A percentile compares a stretch with the other conserved stretches of the same genome.
These are phyloP conservation scores for Allomyces macrogynus DNA, from an alignment of 192 early-diverging fungal species.

Conservation along the genomic window DNA sequence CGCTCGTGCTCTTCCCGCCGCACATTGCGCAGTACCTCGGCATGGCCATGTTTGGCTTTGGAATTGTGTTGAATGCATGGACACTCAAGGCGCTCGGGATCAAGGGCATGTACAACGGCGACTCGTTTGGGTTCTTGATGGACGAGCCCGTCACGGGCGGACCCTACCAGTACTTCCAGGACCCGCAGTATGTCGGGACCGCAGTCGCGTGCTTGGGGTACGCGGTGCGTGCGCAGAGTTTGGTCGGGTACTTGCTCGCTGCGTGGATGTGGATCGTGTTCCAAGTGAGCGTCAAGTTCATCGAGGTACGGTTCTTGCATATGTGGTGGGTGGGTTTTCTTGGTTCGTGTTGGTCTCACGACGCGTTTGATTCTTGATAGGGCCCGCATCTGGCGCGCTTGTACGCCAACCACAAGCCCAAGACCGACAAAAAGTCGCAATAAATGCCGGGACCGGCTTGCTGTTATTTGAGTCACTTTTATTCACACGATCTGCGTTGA, in stretches of 20 bases:
- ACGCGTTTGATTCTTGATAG: neutral
- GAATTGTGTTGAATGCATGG: slow-evolving; percentile 28
- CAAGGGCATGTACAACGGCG: slow-evolving; percentile 42
- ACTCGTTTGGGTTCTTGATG: slow-evolving; percentile 33
- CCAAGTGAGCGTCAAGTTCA: slow-evolving; percentile 25
- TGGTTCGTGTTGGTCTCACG: neutral
- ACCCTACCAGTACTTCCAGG: slow-evolving; percentile 26
- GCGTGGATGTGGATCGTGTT: slow-evolving; percentile 23
- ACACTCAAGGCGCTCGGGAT: slow-evolving; percentile 34
- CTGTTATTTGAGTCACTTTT: no score
- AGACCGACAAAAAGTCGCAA: no score
- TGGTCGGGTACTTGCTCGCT: slow-evolving; percentile 25
- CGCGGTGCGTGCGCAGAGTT: slow-evolving; percentile 25
- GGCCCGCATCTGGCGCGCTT: neutral
- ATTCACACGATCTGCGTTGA: no score
- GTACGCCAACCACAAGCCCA: neutral
- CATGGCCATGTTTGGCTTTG: slow-evolving; percentile 15
- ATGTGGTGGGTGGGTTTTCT: no score
- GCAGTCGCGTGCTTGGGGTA: slow-evolving; percentile 26
- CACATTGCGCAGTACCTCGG: slow-evolving; percentile 14
- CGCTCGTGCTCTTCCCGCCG: slow-evolving; percentile 15
- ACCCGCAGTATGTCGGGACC: slow-evolving; percentile 37
- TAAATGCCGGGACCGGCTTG: no score
- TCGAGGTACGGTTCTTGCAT: slow-evolving; percentile 17
- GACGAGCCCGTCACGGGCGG: slow-evolving; percentile 29